phyloP scores from a whole-genome alignment of 108 stramenopile species.

The Aurantiochytrium sp. region DNA sequence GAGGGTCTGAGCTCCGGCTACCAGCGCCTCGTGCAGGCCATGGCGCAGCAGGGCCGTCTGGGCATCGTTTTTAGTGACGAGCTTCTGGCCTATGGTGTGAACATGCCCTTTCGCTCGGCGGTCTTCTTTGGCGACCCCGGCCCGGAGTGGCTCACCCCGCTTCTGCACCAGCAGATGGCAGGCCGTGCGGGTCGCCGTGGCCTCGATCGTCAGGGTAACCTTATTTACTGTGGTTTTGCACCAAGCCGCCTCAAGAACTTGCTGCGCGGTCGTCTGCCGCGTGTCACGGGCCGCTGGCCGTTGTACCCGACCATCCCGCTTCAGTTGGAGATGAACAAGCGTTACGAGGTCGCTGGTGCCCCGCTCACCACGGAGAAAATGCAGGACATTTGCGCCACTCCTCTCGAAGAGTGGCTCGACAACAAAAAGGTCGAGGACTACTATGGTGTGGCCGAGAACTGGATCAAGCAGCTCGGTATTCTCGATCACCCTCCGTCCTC shows the following conservation, averaged over 20 bases:
- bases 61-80: slow-evolving; percentile 96
- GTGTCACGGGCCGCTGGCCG: slow-evolving; percentile 86
- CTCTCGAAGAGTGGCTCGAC: slow-evolving; percentile 71
- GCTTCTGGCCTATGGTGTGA: slow-evolving; percentile 96
- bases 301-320: slow-evolving; percentile 86
- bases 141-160: slow-evolving; percentile 65
- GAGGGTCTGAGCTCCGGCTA: slow-evolving; percentile 94
- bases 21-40: slow-evolving; percentile 88
- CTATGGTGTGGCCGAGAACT: slow-evolving; percentile 55
- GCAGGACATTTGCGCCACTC: slow-evolving; percentile 67
- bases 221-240: slow-evolving; percentile 92
- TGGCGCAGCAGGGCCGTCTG: slow-evolving; percentile 92
- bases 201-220: slow-evolving; percentile 97
- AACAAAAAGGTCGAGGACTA: slow-evolving; percentile 56
- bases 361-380: slow-evolving; percentile 67
- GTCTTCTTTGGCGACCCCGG: slow-evolving; percentile 95
- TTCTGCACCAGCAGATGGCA: slow-evolving; percentile 98
- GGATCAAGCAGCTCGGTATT: slow-evolving; percentile 66
- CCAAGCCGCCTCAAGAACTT: slow-evolving; percentile 90
- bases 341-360: slow-evolving; percentile 64
- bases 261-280: slow-evolving; percentile 93
- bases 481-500: slow-evolving; percentile 36
- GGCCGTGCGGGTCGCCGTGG: slow-evolving; percentile 97
- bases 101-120: slow-evolving; percentile 98
- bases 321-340: slow-evolving; percentile 68